Evolutionary conservation across 1,284 basidiomycete genomes (phyloP), one percentile per base, ranked within the genome.

Genomic region (Ustilago cynodontis): DNA sequence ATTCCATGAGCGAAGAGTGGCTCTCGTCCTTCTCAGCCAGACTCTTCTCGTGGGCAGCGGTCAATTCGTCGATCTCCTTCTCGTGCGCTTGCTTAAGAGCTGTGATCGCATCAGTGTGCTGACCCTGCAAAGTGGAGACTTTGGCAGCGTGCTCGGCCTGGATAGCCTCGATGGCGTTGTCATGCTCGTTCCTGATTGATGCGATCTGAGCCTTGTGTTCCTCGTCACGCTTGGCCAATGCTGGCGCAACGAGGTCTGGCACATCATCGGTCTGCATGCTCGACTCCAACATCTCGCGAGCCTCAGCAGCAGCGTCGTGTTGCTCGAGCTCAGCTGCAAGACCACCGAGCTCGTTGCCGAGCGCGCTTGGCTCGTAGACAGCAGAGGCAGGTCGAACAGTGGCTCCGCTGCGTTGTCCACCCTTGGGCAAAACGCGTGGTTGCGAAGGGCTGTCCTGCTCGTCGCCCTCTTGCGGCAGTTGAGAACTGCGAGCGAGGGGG

Each of bases 281-380:
- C 22, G 45, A 55, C 37, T 77, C 65, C 24, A 49, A 59, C 64
- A 65, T 62, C 52, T 70, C 74, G 37, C 59, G 65, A 29, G 56
- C 35, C 14, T 37, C 35, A 16, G 35, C 35, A 37, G 35, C 35
- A 37, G 35, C 49, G 11, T 59, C 58, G 8, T 71, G 50, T 35
- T 62, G 57, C 24, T 59, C 51, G 9, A 68, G 56, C 59, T 69
- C 74, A 20, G 53, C 61, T 11, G 65, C 77, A 49, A 76, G 24
- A 28, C 68, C 74, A 33, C 57, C 71, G 18, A 82, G 71, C 58
- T 82, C 80, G 56, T 71, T 74, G 37, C 80, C 80, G 2, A 82
- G 66, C 7, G 75, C 76, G 54, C 68, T 75, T 11, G 75, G 75
- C 47, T 77, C 73, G 47, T 61, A 75, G 45, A 72, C 65, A 29